Evolutionary conservation across 2,329 filamentous ascomycete species (phyloP).

Genomic region (Mycosphaerella sp.): DNA sequence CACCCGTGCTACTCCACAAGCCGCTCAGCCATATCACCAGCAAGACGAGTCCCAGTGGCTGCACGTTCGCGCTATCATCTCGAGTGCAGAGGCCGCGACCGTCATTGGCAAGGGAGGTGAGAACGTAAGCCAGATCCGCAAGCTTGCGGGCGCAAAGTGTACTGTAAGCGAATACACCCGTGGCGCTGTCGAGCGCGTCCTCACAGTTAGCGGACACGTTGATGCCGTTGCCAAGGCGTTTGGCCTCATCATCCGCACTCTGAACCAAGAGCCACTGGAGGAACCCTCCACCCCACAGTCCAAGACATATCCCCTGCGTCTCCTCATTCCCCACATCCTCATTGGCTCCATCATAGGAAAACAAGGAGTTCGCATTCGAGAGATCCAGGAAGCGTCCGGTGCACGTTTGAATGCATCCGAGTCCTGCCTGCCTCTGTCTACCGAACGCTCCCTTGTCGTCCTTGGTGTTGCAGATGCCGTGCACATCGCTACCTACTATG

Average conservation of each 20-base stretch:
- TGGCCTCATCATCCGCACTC: constrained; percentile 91
- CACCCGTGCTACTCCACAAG: constrained; percentile 42
- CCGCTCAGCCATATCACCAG: constrained; percentile 42
- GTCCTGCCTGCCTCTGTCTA: constrained; percentile 86
- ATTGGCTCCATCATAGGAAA: constrained; percentile 99
- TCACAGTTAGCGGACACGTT: constrained; percentile 93
- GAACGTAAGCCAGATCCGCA: constrained; percentile 95
- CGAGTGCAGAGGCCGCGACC: constrained; percentile 92
- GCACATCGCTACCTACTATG: constrained; percentile 98
- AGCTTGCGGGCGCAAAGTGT: constrained; percentile 93
- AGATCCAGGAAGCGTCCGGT: constrained; percentile 97
- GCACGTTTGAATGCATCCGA: constrained; percentile 95
- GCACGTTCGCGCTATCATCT: constrained; percentile 93
- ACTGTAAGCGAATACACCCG: constrained; percentile 98
- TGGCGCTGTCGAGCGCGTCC: constrained; percentile 91
- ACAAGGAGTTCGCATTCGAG: constrained; percentile 87
- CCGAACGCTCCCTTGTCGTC: constrained; percentile 94
- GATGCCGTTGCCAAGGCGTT: constrained; percentile 98
- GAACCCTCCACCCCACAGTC: constrained; percentile 85
- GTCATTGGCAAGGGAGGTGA: constrained; percentile 98
- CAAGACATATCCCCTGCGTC: constrained; percentile 92
- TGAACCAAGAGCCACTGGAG: constrained; percentile 93
- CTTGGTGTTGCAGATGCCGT: constrained; percentile 97
- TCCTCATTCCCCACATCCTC: constrained; percentile 92
- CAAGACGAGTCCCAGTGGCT: constrained; percentile 96